Evolutionary conservation across 345 rosid genomes (phyloP), one percentile per base, ranked within the genome.

Genomic region (Ailanthus altissimus): DNA sequence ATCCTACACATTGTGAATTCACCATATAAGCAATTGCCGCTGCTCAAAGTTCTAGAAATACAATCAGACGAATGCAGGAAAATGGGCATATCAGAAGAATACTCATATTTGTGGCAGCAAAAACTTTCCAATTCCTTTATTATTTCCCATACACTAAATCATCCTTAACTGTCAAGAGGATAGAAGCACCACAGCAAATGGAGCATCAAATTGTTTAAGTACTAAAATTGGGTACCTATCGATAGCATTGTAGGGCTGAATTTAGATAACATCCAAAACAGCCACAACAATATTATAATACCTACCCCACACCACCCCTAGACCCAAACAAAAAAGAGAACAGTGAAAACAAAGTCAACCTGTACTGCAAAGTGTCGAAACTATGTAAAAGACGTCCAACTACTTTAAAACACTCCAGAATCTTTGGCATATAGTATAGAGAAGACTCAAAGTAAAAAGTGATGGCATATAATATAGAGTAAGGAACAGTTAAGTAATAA

Each of bases 1-100:
- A 60, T 89, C 96, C 96, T 91, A 79, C 75, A 68, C 21, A 62
- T 51, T 15, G 63, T 38, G 57, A 69, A 75, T 36, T 57, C 62
- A 71, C 15, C 16, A 59, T 28, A 54, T 73, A 73, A 80, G 64
- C 36, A 26, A 72, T 46, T 57, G 10, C 50, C 75, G 61, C 9
- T 5, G 74, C 43, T 56, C 58, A 43, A 51, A 25, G 36, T 12
- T 32, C 28, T 49, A 8, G 8, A 43, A n/a, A 59, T 12, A 73
- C 28, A 58, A 58, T 60, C 66, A 32, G 23, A 47, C 11, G 47
- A 28, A 47, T 11, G 15, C 25, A 71, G 32, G 28, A 73, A 5
- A 73, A 26, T 12, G 57, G 56, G 40, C 40, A 42, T 40, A 18
- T 60, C 69, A 28, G 28, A 74, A 25, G 58, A 16, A 20, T 13